These are phyloP conservation scores for Geranium incanum DNA, from an alignment of 441 rosid species.

Conservation along the genomic window DNA sequence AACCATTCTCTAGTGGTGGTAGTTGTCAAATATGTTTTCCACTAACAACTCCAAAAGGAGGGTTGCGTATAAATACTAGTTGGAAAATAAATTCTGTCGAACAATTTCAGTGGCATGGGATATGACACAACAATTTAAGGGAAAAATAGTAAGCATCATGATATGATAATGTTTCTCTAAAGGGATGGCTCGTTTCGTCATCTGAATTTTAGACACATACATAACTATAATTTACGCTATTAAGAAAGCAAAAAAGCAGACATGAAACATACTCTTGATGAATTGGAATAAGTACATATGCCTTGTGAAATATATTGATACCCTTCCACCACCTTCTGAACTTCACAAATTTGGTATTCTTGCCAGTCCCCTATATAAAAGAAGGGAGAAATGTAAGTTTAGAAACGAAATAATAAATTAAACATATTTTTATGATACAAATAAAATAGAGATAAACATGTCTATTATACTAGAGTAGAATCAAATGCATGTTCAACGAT, in stretches of 20 bases:
- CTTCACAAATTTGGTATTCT: constrained; percentile 55
- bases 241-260: background rate
- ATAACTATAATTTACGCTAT: background rate
- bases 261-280: constrained; percentile 67
- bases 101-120: background rate
- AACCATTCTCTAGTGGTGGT: constrained; percentile 2
- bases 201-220: background rate
- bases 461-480: background rate
- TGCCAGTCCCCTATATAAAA: constrained; percentile 42
- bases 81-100: background rate
- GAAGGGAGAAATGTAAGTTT: background rate
- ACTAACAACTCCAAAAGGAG: background rate
- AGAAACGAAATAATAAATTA: background rate
- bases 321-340: constrained; percentile 99
- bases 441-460: background rate
- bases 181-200: background rate
- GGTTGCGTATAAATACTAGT: background rate
- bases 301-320: constrained; percentile 71
- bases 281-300: constrained; percentile 79
- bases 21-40: background rate
- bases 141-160: background rate
- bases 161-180: background rate
- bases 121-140: background rate
- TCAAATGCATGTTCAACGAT: background rate
- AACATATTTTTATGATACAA: background rate